Evolutionary conservation across 768 basidiomycete genomes (phyloP), one percentile per base, ranked within the genome.

Genomic region (Podaxis sp.): DNA sequence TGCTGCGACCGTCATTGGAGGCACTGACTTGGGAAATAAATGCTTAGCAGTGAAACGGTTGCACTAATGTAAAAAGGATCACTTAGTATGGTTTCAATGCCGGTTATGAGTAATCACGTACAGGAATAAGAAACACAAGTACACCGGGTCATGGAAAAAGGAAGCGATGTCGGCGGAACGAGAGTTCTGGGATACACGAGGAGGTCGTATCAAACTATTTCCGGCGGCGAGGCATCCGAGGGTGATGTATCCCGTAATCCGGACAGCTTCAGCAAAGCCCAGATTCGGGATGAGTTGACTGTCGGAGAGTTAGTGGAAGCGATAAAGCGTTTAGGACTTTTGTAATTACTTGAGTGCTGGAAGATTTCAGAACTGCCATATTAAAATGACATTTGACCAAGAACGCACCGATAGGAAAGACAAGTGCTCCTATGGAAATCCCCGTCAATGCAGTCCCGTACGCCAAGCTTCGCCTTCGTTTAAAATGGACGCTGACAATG

Each of bases 401-500:
- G 5, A 42, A 51, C 66, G 33, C 48, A 78, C 73, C 66, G 65
- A 70, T 70, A 65, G 77, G 76, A 57, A 76, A 76, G 15, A 76
- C 60, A 36, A 75, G 68, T 4, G 74, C 76, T 19, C 78, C 78
- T 19, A 75, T 67, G 4, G 73, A 71, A 6, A 83, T 86, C 9
- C 83, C 82, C 13, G 83, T 82, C 64, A 79, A 68, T 52, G 73
- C 71, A 30, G 78, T 68, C 9, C 77, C 76, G 22, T 74, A 70
- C 24, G 75, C 73, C n/a, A 84, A 69, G 2, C 76, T 75, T 36
- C 74, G 73, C 42, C 72, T 69, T 56, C 69, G 75, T 44, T 73
- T 75, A 73, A 83, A 86, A 64, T 81, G 78, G 52, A 82, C 79
- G 7, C 79, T 68, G 28, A 79, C 71, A n/a, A 83, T 72, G 8